Conservation (phyloP, 2,329 filamentous ascomycete genomes). For the Mariannaea sp. region DNA sequence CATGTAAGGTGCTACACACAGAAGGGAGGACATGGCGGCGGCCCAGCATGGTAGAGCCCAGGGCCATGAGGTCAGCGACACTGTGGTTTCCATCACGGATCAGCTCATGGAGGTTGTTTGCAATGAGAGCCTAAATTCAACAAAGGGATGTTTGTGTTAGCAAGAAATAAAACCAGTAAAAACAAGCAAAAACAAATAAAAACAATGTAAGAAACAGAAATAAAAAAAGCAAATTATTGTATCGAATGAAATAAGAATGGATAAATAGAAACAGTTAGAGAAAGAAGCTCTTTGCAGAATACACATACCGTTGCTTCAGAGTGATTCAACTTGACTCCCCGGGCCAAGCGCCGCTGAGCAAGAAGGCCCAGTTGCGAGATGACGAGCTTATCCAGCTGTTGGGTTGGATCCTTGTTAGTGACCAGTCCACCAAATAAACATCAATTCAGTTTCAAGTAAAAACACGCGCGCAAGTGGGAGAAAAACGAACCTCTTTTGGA, state of each 20-base stretch:
- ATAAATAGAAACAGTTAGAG: too few relatives aligned
- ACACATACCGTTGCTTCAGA: slow-evolving; percentile 75
- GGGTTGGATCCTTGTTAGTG: slow-evolving; percentile 26
- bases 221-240: too few relatives aligned
- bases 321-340: slow-evolving; percentile 89
- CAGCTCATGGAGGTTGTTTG: slow-evolving; percentile 90
- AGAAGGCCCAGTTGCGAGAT: slow-evolving; percentile 87
- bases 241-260: too few relatives aligned
- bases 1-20: slow-evolving; percentile 76
- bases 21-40: slow-evolving; percentile 88
- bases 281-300: too few relatives aligned
- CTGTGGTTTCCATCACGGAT: slow-evolving; percentile 95
- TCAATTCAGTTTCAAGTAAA: too few relatives aligned
- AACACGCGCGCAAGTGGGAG: slow-evolving; percentile 15
- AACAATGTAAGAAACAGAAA: neutral
- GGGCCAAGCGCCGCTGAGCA: slow-evolving; percentile 84
- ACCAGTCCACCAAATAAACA: neutral
- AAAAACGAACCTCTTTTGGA: slow-evolving; percentile 52
- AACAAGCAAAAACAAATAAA: too few relatives aligned
- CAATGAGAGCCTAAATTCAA: slow-evolving; percentile 77
- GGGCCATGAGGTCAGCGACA: slow-evolving; percentile 90
- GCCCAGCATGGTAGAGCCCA: slow-evolving; percentile 90
- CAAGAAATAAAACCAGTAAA: neutral
- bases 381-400: slow-evolving; percentile 90
- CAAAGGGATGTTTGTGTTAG: neutral